Evolutionary conservation across 2,329 filamentous ascomycete genomes (phyloP), one percentile per base, ranked within the genome.

Genomic region (Cladophialophora psammophila): DNA sequence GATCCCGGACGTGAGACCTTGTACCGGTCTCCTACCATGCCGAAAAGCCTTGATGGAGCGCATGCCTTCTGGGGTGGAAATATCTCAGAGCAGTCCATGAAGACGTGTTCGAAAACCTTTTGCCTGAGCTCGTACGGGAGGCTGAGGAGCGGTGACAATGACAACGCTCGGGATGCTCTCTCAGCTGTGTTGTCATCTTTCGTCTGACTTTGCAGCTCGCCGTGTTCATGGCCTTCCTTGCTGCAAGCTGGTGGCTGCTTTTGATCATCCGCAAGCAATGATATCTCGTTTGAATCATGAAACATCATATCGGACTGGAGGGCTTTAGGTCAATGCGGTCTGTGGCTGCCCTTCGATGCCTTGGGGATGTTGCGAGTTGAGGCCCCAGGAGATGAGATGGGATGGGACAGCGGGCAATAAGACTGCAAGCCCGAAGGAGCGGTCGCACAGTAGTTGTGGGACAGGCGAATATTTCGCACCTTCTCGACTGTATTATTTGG

Each of bases 111-210:
- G 32, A 66, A 63, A 18, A 66, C 58, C 40, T 26, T 52, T 31
- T 58, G 58, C 38, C 58, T 42, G 15, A 66, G 50, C 42, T 66
- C 64, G n/a, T 15, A 56, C 5, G 64, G 64, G 35, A 66, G 52
- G 18, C 48, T 50, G 48, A 61, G 63, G 12, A 65, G 57, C 32
- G n/a, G 31, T 15, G 56, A 54, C 13, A 7, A 48, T 5, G 42
- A 40, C 18, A 48, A 9, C 26, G 42, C 40, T n/a, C 34, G 18
- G n/a, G 31, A 26, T 2, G 26, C 15, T 32, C 13, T 50, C 13
- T 31, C 2, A 12, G 18, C 56, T 45, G 35, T 40, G 18, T 59
- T 31, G 35, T 31, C 36, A 5, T n/a, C 45, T 20, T 50, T 50
- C 20, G 9, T 50, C 18, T 50, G 45, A 50, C 18, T 7, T 12